Evolutionary conservation across 2,329 filamentous ascomycete genomes (phyloP).

Genomic region (Alternaria hordeiaustralica): DNA sequence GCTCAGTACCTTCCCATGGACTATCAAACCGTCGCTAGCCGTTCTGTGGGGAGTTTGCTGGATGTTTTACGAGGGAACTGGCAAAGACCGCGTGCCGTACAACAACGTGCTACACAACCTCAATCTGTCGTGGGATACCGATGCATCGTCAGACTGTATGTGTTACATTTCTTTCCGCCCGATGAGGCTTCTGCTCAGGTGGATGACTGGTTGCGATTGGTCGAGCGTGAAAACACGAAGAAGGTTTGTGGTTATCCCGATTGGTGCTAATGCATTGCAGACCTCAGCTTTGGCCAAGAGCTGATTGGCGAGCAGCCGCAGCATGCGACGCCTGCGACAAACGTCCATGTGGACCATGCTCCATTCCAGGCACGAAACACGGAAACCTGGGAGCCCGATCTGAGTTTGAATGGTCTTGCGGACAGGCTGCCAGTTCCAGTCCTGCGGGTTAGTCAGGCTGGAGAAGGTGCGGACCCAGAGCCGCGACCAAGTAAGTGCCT

Average conservation of each 20-base stretch:
- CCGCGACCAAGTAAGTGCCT: slow-evolving; percentile 29
- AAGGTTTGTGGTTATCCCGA: background rate
- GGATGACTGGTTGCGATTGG: background rate
- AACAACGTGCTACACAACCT: slow-evolving; percentile 36
- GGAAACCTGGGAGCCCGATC: slow-evolving; percentile 35
- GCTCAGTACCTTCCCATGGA: slow-evolving; percentile 54
- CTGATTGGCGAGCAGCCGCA: slow-evolving; percentile 38
- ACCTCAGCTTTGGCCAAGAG: slow-evolving; percentile 39
- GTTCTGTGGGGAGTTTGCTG: slow-evolving; percentile 55
- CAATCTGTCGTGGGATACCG: slow-evolving; percentile 33
- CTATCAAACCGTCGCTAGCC: slow-evolving; percentile 52
- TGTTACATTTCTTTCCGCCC: slow-evolving; percentile 26
- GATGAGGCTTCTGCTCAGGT: background rate
- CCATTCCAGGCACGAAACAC: slow-evolving; percentile 43
- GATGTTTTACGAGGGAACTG: slow-evolving; percentile 44
- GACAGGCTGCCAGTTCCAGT: slow-evolving; percentile 32
- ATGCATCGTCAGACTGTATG: slow-evolving; percentile 45
- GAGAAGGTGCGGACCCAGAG: slow-evolving; percentile 19
- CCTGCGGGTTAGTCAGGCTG: slow-evolving; percentile 21
- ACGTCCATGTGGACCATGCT: slow-evolving; percentile 25
- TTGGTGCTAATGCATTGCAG: slow-evolving; percentile 28
- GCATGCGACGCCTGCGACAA: slow-evolving; percentile 31
- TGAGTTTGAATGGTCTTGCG: slow-evolving; percentile 7
- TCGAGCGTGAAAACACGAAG: background rate
- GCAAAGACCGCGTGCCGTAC: slow-evolving; percentile 28